Base-by-base conservation (phyloP, 1,139 yeast species). In the Geotrichum histeridarum region DNA sequence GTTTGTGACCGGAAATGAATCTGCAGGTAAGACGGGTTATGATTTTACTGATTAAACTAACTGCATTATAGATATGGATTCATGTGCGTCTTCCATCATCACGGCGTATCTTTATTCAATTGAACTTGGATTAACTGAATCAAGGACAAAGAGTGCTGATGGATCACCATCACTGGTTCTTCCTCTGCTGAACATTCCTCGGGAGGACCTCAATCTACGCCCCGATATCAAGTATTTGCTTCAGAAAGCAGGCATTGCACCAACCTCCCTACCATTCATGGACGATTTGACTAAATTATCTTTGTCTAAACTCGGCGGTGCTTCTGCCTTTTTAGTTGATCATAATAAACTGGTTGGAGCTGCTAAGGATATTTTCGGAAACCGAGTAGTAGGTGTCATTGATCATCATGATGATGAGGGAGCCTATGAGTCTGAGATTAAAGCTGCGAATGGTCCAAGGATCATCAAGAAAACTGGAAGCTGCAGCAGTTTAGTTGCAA, bases 351-450 rank as follows among this genome's bases (percentile, higher is more conserved):
- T 84, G 12, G 86, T 86, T 55, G 85, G 86, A 0, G 71, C 71
- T 62, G 73, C 73, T 58, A 61, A 74, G 50, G 54, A 62, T 55
- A 38, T 66, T 54, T 56, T 70, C 42, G 61, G 74, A 22, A 15
- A 27, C 5, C 61, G 68, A 1, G 83, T 89, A 0, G 71, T 70
- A 0, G 84, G 83, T 0, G 80, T 93, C 11, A 78, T 93, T 36
- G 99, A 91, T 65, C 99, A 91, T 65, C 99, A 91, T 67, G 86
- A 76, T 6, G 95, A 89, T 63, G 90, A 86, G 64, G 73, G 74
- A 0, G 71, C 72, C 14, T 81, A 77, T 61, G 42, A 61, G 14
- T 67, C 72, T 22, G 69, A 74, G 0, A 57, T 59, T 30, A 42
- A 52, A 4, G 57, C 59, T 4, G 64, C 59, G 0, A 56, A 62